Evolutionary conservation across 2,329 filamentous ascomycete genomes (phyloP).

Genomic region (Tolypocladium pustulatum): DNA sequence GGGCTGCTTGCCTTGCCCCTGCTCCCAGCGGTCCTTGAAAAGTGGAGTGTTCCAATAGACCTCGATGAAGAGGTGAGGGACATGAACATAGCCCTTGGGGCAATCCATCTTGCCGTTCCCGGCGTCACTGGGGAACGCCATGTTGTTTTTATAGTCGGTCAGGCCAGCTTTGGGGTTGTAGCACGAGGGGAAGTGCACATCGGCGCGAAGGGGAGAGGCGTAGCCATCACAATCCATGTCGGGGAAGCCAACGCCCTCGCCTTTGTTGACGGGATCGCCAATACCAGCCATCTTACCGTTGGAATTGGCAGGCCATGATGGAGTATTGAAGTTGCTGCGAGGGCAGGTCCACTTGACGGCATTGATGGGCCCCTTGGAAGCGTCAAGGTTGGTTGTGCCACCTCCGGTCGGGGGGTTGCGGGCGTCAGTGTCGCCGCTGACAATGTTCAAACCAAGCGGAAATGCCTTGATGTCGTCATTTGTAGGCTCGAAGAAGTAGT

Average conservation of each 20-base stretch:
- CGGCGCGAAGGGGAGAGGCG: conserved; percentile 50
- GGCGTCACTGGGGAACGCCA: conserved; percentile 45
- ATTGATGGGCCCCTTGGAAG: conserved; percentile 39
- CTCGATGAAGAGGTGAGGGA: conserved; percentile 48
- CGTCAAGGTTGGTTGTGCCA: conserved; percentile 38
- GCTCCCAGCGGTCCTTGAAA: conserved; percentile 42
- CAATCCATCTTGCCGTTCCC: conserved; percentile 41
- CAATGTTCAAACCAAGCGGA: conserved; percentile 60
- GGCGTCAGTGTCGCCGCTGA: conserved; percentile 52
- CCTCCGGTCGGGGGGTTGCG: conserved; percentile 47
- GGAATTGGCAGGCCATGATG: conserved; percentile 43
- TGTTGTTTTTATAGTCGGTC: conserved; percentile 52
- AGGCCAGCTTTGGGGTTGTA: conserved; percentile 56
- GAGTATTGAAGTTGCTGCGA: conserved; percentile 35
- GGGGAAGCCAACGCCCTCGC: conserved; percentile 56
- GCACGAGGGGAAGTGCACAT: conserved; percentile 65
- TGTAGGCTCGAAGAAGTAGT: conserved; percentile 62
- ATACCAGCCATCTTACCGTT: conserved; percentile 46
- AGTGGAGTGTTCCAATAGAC: conserved; percentile 49
- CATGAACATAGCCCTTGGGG: conserved; percentile 42
- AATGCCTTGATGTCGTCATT: conserved; percentile 60
- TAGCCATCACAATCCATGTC: conserved; percentile 55
- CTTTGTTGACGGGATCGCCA: conserved; percentile 40
- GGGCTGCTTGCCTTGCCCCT: conserved; percentile 43
- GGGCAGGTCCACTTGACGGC: conserved; percentile 52